Evolutionary conservation across 2,329 filamentous ascomycete species (phyloP), one percentile per base, ranked within the genome.

Genomic region (Fusarium chlamydosporum): DNA sequence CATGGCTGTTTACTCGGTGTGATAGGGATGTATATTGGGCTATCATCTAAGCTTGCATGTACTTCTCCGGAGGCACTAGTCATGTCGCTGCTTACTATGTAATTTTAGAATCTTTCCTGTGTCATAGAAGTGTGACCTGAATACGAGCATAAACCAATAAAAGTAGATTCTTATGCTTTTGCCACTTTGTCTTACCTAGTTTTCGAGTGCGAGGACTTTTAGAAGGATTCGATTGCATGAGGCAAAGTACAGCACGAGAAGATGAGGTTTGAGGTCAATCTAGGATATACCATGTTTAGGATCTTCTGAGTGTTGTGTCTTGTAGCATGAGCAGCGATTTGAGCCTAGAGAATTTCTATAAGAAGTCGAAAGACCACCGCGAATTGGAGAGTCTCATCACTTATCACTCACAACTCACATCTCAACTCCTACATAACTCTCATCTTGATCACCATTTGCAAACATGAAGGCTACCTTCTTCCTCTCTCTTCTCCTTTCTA

Each of bases 381-480:
- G 15, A 3, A 6, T 26, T 2, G 9, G 15, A 3, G 4, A 7
- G 16, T 4, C 29, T 57, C 35, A 61, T 43, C 54, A 37, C 18
- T 13, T 6, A 23, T 23, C 23, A 23, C 23, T 23, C 23, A 4
- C 23, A 4, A 23, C 23, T 23, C 27, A 43, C 37, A 29, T 11
- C 15, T 11, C 9, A 23, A 5, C 37, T 35, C 15, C 42, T 2
- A 40, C 12, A 11, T 18, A 20, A 13, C 13, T 11, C 11, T 15
- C 0, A 60, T 18, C n/a, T 23, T 26, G 7, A 37, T 4, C 12
- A 40, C 23, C 13, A 41, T 23, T 26, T 29, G 38, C 37, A 40
- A 60, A 8, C 20, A 61, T 61, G 58, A 61, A 61, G 43, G 58
- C 38, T 8, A 43, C 43, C 26, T 15, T 61, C 33, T 40, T 61